Evolutionary conservation across 2,329 filamentous ascomycete genomes (phyloP).

Genomic region (Aspergillus proliferans): DNA sequence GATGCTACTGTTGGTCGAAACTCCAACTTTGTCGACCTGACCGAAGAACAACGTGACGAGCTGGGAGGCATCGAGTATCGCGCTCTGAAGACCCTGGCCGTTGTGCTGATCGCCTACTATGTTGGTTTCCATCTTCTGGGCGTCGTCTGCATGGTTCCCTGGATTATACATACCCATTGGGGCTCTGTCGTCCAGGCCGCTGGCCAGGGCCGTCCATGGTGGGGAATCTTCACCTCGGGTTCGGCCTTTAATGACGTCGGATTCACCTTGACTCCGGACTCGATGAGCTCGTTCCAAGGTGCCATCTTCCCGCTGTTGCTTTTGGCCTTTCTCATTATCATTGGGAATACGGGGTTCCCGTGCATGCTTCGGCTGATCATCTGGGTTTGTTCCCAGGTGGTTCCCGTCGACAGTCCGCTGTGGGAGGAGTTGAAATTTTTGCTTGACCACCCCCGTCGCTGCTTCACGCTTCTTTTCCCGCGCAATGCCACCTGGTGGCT

Average conservation of each 20-base stretch:
- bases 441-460: conserved; percentile 88
- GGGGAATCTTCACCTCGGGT: conserved; percentile 80
- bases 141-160: conserved; percentile 67
- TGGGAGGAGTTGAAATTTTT: conserved; percentile 90
- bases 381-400: conserved; percentile 66
- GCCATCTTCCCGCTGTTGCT: conserved; percentile 70
- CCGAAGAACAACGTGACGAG: conserved; percentile 87
- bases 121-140: conserved; percentile 75
- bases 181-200: conserved; percentile 56
- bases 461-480: conserved; percentile 91
- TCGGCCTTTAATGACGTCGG: conserved; percentile 95
- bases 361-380: conserved; percentile 92
- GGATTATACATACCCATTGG: conserved; percentile 65
- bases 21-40: conserved; percentile 82
- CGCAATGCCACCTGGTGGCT: conserved; percentile 92
- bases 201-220: conserved; percentile 70
- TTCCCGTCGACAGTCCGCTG: conserved; percentile 60
- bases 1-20: conserved; percentile 88
- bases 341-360: conserved; percentile 92
- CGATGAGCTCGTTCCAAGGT: conserved; percentile 81
- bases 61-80: conserved; percentile 95
- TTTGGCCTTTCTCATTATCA: conserved; percentile 80
- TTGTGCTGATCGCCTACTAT: conserved; percentile 74
- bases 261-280: conserved; percentile 84
- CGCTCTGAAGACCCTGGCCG: conserved; percentile 74